These are phyloP conservation scores for Ustilago esculenta DNA, from an alignment of 1,284 basidiomycete genomes.

Conservation along the genomic window DNA sequence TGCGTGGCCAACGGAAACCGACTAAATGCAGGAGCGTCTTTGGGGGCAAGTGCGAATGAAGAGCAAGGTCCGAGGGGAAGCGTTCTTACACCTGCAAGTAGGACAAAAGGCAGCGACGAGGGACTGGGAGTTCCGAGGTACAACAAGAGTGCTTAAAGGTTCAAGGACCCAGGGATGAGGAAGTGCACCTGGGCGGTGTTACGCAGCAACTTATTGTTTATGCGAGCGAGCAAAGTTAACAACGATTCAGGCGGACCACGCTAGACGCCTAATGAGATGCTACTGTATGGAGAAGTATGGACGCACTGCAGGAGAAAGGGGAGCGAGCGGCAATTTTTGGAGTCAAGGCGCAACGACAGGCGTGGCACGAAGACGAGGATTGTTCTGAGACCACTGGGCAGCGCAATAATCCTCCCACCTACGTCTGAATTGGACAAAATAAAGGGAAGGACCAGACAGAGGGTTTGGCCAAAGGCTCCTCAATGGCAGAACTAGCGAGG, in stretches of 20 bases:
- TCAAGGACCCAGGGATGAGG: constrained; percentile 1
- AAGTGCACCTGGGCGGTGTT: constrained; percentile 3
- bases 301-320: constrained; percentile 1
- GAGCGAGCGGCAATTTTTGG: constrained; percentile 15
- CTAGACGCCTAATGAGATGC: constrained; percentile 21
- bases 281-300: background rate
- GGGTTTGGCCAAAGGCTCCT: no score
- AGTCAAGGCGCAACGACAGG: no score
- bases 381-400: constrained; percentile 12
- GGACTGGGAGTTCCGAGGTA: no score
- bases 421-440: background rate
- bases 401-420: constrained; percentile 15
- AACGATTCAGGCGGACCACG: constrained; percentile 1
- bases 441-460: background rate
- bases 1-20: constrained; percentile 2
- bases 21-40: constrained; percentile 8
- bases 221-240: background rate
- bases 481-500: no score
- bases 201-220: no score
- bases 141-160: background rate
- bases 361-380: background rate
- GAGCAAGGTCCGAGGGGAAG: background rate
- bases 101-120: no score
- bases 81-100: background rate
- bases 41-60: background rate